Percentiles rank a stretch among this genome's conserved stretches.
phyloP scores from a whole-genome alignment of 78 protist genomes.

The Dictyostelium intermedium region DNA sequence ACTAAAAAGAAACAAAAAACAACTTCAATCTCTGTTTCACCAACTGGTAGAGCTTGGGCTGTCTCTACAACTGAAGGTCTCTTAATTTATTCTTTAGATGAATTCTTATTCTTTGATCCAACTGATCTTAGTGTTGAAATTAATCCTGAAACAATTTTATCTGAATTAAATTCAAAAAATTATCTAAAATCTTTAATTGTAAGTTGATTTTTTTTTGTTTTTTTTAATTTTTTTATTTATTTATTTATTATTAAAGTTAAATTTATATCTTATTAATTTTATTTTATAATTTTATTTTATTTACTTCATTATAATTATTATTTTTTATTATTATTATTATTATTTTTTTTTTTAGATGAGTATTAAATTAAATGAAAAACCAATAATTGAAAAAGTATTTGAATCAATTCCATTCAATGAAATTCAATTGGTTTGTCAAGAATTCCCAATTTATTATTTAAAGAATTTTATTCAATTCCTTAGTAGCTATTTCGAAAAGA shows the following conservation, averaged over 20 bases:
- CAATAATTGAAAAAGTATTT: slow-evolving; percentile 49
- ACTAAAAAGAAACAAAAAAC: slow-evolving; percentile 45
- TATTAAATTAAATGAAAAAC: slow-evolving; percentile 87
- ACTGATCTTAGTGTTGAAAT: slow-evolving; percentile 87
- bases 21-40: slow-evolving; percentile 67
- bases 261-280: too few species aligned
- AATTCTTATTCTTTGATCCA: slow-evolving; percentile 89
- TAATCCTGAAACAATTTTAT: slow-evolving; percentile 83
- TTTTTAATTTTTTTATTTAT: too few species aligned
- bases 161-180: slow-evolving; percentile 17
- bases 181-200: slow-evolving; percentile 81
- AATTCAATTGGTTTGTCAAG: slow-evolving; percentile 68
- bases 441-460: slow-evolving; percentile 59
- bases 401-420: slow-evolving; percentile 72
- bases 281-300: too few species aligned
- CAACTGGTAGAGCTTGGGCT: slow-evolving; percentile 92
- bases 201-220: too few species aligned
- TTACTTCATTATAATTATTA: not conserved
- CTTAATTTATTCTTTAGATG: slow-evolving; percentile 92
- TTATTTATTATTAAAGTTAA: too few species aligned
- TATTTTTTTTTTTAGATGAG: slow-evolving; percentile 76
- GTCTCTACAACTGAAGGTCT: slow-evolving; percentile 94
- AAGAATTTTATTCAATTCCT: slow-evolving; percentile 80
- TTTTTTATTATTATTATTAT: not conserved
- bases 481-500: slow-evolving; percentile 42